phyloP scores from a whole-genome alignment of 352 stramenopile genomes.

The Phytophthora cactorum region DNA sequence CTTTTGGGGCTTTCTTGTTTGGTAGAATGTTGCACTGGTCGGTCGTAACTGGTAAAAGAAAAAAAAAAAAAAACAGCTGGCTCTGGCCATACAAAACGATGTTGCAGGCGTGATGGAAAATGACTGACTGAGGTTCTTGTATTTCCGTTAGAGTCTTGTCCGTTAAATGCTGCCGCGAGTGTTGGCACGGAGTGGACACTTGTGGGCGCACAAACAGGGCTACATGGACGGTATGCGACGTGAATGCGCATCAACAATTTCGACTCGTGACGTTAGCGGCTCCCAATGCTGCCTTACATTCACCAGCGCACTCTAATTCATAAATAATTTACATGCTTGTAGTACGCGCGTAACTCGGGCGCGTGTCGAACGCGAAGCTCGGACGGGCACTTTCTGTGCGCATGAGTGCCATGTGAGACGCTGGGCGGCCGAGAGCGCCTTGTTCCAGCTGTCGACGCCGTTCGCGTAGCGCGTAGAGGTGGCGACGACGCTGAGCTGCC shows the following conservation, averaged over 20 bases:
- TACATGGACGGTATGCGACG: conserved; percentile 18
- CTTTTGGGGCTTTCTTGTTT: conserved; percentile 21
- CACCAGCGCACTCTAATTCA: conserved; percentile 4
- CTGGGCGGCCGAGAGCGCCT: conserved; percentile 20
- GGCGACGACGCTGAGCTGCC: conserved; percentile 23
- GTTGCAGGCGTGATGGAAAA: background rate
- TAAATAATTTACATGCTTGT: conserved; percentile 39
- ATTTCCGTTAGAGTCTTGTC: background rate
- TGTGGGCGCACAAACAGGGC: background rate
- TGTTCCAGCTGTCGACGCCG: conserved; percentile 28
- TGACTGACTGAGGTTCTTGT: too few relatives aligned
- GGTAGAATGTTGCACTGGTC: conserved; percentile 9
- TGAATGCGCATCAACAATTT: conserved; percentile 16
- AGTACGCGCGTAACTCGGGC: conserved; percentile 22
- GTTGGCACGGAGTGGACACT: background rate
- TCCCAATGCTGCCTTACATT: background rate
- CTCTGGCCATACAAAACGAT: background rate
- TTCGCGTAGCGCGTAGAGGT: conserved; percentile 24
- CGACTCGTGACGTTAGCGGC: conserved; percentile 3
- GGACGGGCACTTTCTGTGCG: conserved; percentile 16
- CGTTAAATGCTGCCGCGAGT: background rate
- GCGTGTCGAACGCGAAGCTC: conserved; percentile 24
- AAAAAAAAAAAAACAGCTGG: background rate
- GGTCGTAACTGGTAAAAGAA: too few relatives aligned
- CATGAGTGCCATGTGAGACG: conserved; percentile 29